Evolutionary conservation across 306 rosid genomes (phyloP), one percentile per base, ranked within the genome.

Genomic region (Lupinus albus): DNA sequence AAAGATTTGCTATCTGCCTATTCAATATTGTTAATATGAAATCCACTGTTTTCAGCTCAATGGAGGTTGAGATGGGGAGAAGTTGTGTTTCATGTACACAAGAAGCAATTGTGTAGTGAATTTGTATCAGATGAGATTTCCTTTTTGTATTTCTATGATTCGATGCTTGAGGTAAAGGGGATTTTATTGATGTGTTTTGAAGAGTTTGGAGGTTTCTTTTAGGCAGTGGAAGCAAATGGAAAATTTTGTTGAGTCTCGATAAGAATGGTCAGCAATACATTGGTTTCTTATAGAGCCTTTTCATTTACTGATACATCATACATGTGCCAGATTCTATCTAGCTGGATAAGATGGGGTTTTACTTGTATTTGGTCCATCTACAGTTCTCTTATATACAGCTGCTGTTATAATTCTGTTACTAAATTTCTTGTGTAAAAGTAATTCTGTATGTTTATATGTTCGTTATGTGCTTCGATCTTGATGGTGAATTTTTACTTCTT

Each of bases 391-490:
- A 41, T 32, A 61, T 28, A 56, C 21, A 13, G 1, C 62, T 57
- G 46, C 15, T 59, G 3, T 61, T 6, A 61, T 61, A 39, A 61
- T 61, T 41, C 18, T 51, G 18, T 45, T 28, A 65, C 52, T 70
- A 52, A 58, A 2, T 50, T n/a, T 49, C 36, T 56, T 57, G 20
- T 45, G 20, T 36, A 20, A 3, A 38, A 53, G 42, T 28, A 6
- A 35, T 54, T 39, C 4, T 18, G 21, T 8, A 54, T 49, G 53
- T 25, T 8, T 18, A 8, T 30, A 1, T 48, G 30, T 61, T 47
- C 45, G 7, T 45, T n/a, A 38, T 60, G 49, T 57, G 69, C 61
- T 66, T 4, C 16, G 18, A 11, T 56, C 61, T 33, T 56, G 54
- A 54, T 10, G 52, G 58, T 57, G 61, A 47, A 57, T 2, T 9